phyloP scores from a whole-genome alignment of 2,329 filamentous ascomycete species.

The Talaromyces amestolkiae region DNA sequence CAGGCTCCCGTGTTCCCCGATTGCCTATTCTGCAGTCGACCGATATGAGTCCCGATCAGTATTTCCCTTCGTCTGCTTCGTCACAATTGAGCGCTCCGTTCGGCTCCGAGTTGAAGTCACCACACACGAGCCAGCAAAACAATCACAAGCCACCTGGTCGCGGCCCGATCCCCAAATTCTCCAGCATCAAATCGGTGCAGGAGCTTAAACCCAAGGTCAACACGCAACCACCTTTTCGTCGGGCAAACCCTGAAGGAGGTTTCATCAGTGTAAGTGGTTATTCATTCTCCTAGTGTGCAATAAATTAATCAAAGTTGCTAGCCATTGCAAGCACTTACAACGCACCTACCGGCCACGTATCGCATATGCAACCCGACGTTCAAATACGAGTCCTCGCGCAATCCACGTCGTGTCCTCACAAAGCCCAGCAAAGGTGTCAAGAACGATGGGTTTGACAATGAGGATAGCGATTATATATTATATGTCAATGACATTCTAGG shows the following conservation, averaged over 20 bases:
- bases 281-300: not conserved
- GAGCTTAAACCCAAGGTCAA: constrained; percentile 84
- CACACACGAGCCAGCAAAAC: constrained; percentile 42
- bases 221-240: constrained; percentile 80
- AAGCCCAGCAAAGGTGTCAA: constrained; percentile 98
- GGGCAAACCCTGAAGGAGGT: constrained; percentile 93
- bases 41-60: constrained; percentile 66
- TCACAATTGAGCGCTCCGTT: constrained; percentile 68
- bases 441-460: constrained; percentile 98
- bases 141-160: constrained; percentile 52
- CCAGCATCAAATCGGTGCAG: constrained; percentile 67
- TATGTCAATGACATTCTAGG: constrained; percentile 99
- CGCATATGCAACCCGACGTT: constrained; percentile 97
- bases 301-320: constrained; percentile 40
- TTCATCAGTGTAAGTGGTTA: constrained; percentile 80
- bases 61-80: constrained; percentile 69
- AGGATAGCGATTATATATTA: constrained; percentile 98
- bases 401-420: constrained; percentile 89
- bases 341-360: constrained; percentile 90
- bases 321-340: constrained; percentile 93
- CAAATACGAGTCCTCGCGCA: constrained; percentile 97
- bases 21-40: constrained; percentile 70
- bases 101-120: constrained; percentile 52
- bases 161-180: constrained; percentile 82
- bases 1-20: constrained; percentile 57